Base-by-base conservation (phyloP, 192 early-diverging fungal genomes). In the Backusella tuberculispora region DNA sequence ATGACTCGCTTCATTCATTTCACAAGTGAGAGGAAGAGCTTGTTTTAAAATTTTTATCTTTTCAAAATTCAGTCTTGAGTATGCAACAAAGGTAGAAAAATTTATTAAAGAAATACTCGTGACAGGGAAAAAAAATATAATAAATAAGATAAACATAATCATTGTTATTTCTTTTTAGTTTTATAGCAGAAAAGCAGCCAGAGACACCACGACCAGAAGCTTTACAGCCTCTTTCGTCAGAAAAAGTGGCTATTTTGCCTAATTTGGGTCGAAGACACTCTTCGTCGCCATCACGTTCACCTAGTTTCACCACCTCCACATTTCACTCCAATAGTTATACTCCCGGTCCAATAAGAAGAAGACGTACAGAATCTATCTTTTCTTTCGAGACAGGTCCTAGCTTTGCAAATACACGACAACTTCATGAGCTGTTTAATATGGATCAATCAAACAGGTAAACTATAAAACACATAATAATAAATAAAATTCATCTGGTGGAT, bases 391-490 rank as follows among this genome's bases (percentile, higher is more conserved):
- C 87, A n/a, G 88, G 87, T 13, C 92, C 92, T 4, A 91, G 89
- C 69, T 96, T 96, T 72, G 86, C 83, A 37, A 81, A 84, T 5
- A 91, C 90, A 6, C 84, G 85, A 48, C 93, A 95, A 67, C 66
- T 86, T 34, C 82, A 85, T 73, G 87, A 87, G n/a, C 71, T 96
- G 0, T 85, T 78, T 77, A 90, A 84, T 71, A 86, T 90, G 78
- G 91, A 93, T 72, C 82, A 83, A 69, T 73, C 87, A 12, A 82
- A 75, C 69, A 81, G 84, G 87, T 86, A 83, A 44, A 4, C 1
- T 24, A 60, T 60, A 60, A 34, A 34, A 34, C 29, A 34, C 29
- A 34, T 34, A 34, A 34, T 34, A 34, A 34, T 34, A 34, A 34
- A 34, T 34, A 34, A 34, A 34, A 34, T 34, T 34, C 29, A 2